Conservation (phyloP, 805 yeast genomes). For the Yarrowia sp. region DNA sequence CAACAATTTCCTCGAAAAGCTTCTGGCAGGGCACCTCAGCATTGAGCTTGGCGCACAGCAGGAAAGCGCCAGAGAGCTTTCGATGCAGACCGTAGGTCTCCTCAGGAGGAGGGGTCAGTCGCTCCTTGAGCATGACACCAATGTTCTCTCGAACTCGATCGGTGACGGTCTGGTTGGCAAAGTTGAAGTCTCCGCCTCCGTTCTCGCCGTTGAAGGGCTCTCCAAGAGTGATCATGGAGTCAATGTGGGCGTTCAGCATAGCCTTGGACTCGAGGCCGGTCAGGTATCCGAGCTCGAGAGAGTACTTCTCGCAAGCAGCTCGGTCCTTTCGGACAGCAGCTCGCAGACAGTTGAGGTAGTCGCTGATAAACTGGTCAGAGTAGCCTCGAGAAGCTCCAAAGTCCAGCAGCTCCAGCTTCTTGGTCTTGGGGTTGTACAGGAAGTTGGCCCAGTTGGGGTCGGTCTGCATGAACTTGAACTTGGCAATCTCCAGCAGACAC, state of each 20-base stretch:
- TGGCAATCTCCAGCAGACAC: conserved; percentile 83
- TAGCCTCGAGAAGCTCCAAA: conserved; percentile 94
- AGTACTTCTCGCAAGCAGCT: conserved; percentile 65
- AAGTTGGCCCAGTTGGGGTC: conserved; percentile 99
- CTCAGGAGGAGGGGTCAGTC: conserved; percentile 97
- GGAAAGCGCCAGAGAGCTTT: conserved; percentile 91
- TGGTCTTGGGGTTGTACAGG: conserved; percentile 73
- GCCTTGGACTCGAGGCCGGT: conserved; percentile 88
- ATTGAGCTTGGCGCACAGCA: conserved; percentile 82
- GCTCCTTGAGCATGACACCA: conserved; percentile 85
- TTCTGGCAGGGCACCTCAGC: conserved; percentile 84
- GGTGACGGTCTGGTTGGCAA: conserved; percentile 86
- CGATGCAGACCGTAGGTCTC: conserved; percentile 97
- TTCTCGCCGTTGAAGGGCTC: conserved; percentile 77
- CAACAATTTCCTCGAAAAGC: conserved; percentile 78
- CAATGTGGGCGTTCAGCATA: conserved; percentile 92
- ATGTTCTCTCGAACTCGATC: conserved; percentile 90
- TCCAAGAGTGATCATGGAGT: conserved; percentile 86
- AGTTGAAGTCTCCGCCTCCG: conserved; percentile 65
- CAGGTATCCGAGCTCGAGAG: conserved; percentile 79
- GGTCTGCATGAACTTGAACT: conserved; percentile 92
- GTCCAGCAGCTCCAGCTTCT: conserved; percentile 83
- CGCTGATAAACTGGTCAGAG: conserved; percentile 66
- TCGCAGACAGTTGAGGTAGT: conserved; percentile 74
- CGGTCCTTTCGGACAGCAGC: conserved; percentile 78